Evolutionary conservation across 2,329 filamentous ascomycete species (phyloP), one percentile per base, ranked within the genome.

Genomic region (Trichophaea hybrida): DNA sequence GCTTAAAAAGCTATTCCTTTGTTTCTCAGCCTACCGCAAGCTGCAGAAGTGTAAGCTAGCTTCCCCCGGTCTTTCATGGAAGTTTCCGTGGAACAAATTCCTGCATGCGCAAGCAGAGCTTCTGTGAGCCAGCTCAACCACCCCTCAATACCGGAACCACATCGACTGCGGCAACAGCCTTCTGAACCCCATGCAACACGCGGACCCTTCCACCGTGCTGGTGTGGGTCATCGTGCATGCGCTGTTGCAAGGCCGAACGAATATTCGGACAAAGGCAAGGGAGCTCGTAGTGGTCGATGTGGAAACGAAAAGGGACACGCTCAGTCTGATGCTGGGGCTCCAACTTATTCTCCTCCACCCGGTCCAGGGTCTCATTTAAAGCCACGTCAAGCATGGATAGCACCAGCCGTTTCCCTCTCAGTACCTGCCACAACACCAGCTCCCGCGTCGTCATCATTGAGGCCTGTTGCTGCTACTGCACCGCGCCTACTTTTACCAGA

Each of bases 321-420:
- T 54, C 35, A 5, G 4, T 34, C 51, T 54, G 13, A 13, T 8
- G n/a, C 51, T 17, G 51, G 32, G 13, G 7, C 40, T 31, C 6
- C 37, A 15, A 40, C 10, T 49, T 24, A 4, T 34, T 57, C 55
- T 57, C 55, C 7, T 35, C 55, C 43, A 24, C 4, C 35, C 17
- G 33, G 31, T 13, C 43, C 31, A 34, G 40, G 33, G 44, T 58
- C 43, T 38, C 17, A 33, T 34, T 50, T 38, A 35, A 50, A 35
- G 55, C 55, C 55, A 34, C 44, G 48, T 58, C 55, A 33, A 53
- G n/a, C 32, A 53, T 53, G 50, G 32, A n/a, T 6, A 50, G 10
- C n/a, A 12, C 48, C 50, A n/a, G 50, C 31, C 31, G 50, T 53
- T 37, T 37, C 34, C 50, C 32, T 35, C 33, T 32, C 50, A 37